Conservation (phyloP, 768 basidiomycete species). For the Amanita phalloides region DNA sequence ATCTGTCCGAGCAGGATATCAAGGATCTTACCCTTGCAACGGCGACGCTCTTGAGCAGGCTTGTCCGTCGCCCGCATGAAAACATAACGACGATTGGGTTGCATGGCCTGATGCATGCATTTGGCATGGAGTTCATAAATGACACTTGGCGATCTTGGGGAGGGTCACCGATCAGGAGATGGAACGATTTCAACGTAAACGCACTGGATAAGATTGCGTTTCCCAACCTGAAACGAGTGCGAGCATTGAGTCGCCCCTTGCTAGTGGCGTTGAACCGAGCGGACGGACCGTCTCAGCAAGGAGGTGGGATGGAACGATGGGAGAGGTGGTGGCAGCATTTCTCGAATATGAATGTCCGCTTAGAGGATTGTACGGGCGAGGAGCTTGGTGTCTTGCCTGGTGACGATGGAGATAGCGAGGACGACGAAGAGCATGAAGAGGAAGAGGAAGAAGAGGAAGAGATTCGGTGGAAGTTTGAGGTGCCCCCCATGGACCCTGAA, state of each 20-base stretch:
- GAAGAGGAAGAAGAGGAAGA: constrained; percentile 20
- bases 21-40: constrained; percentile 15
- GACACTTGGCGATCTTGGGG: constrained; percentile 27
- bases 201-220: constrained; percentile 46
- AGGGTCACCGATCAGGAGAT: constrained; percentile 27
- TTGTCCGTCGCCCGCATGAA: constrained; percentile 43
- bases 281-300: constrained; percentile 33
- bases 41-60: constrained; percentile 20
- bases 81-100: constrained; percentile 54
- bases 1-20: constrained; percentile 8
- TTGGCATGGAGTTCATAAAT: constrained; percentile 32
- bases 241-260: constrained; percentile 45
- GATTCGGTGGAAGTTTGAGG: constrained; percentile 12
- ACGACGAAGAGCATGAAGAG: constrained; percentile 17
- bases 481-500: constrained; percentile 18
- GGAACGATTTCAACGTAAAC: constrained; percentile 57
- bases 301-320: constrained; percentile 45
- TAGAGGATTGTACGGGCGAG: constrained; percentile 73
- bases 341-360: constrained; percentile 33
- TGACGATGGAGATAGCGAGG: constrained; percentile 18
- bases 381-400: constrained; percentile 41
- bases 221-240: constrained; percentile 47
- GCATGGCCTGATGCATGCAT: constrained; percentile 59
- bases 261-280: constrained; percentile 45
- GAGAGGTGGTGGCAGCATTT: constrained; percentile 59